These are phyloP conservation scores for Diplotaxis tenuifolia DNA, from an alignment of 345 rosid genomes.

Conservation along the genomic window DNA sequence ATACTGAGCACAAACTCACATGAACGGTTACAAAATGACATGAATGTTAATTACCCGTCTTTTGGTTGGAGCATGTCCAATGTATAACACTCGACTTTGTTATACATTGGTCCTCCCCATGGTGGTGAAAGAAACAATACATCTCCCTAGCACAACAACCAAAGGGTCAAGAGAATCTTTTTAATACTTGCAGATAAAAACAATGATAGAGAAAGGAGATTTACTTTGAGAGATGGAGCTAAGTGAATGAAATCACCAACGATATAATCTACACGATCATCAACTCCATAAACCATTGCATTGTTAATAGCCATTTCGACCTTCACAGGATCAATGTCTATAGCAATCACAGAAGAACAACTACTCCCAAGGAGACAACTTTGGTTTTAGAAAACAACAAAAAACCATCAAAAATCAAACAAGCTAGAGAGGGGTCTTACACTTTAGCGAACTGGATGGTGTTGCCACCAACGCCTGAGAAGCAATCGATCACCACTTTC, in stretches of 20 bases:
- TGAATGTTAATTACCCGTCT: constrained; percentile 32
- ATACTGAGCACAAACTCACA: not conserved
- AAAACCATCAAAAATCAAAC: not conserved
- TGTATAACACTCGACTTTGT: constrained; percentile 32
- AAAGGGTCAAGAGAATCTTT: not conserved
- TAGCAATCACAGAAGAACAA: not conserved
- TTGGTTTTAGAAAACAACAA: not conserved
- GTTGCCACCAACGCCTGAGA: constrained; percentile 55
- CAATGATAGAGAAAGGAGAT: not conserved
- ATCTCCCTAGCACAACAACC: constrained; percentile 38
- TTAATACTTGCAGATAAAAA: not conserved
- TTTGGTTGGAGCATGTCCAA: constrained; percentile 46
- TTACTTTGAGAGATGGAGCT: not conserved
- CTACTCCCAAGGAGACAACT: not conserved
- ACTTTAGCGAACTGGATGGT: constrained; percentile 51
- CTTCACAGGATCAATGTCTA: not conserved
- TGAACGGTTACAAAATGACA: constrained; percentile 19
- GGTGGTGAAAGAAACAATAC: constrained; percentile 51
- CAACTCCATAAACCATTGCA: not conserved
- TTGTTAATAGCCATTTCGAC: not conserved
- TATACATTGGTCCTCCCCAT: constrained; percentile 57
- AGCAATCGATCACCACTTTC: constrained; percentile 45
- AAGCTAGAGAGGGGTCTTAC: constrained; percentile 6
- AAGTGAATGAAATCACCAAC: not conserved
- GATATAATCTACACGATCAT: not conserved